Evolutionary conservation across 2,329 filamentous ascomycete species (phyloP).

Genomic region (Paracoccidioides lutzii): DNA sequence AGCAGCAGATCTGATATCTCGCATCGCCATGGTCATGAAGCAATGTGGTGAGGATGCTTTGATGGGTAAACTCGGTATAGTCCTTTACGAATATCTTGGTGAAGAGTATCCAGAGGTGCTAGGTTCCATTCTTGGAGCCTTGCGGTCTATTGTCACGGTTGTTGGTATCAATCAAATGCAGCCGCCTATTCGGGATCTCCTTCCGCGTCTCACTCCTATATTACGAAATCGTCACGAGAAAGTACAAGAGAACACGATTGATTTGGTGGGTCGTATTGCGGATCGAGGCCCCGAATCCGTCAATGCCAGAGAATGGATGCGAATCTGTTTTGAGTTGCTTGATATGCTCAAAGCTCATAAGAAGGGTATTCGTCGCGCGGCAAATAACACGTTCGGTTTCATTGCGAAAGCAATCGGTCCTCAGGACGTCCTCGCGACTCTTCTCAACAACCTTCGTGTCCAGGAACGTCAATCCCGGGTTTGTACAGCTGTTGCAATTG

Average conservation of each 20-base stretch:
- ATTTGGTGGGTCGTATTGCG: constrained; percentile 92
- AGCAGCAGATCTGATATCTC: constrained; percentile 88
- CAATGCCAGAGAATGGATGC: constrained; percentile 98
- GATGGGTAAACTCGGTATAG: constrained; percentile 87
- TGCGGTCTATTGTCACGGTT: constrained; percentile 92
- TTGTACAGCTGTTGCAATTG: constrained; percentile 95
- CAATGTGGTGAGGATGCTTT: constrained; percentile 93
- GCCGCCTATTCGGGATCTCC: constrained; percentile 87
- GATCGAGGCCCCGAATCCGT: constrained; percentile 94
- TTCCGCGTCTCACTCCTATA: constrained; percentile 93
- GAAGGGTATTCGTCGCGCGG: constrained; percentile 93
- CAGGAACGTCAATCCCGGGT: constrained; percentile 97
- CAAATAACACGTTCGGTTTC: constrained; percentile 99
- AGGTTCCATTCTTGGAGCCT: constrained; percentile 85
- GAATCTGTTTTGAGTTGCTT: constrained; percentile 95
- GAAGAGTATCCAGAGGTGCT: constrained; percentile 98
- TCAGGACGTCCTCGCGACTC: constrained; percentile 87
- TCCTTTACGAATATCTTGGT: constrained; percentile 94
- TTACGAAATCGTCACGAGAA: constrained; percentile 97
- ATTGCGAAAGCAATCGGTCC: constrained; percentile 98
- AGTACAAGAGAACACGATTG: constrained; percentile 97
- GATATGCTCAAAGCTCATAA: constrained; percentile 99
- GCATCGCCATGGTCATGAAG: constrained; percentile 98
- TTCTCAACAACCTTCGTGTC: constrained; percentile 91
- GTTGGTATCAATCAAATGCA: constrained; percentile 98